A percentile compares a stretch with the other conserved stretches of the same genome.
Evolutionary conservation across 495 filamentous ascomycete genomes (phyloP).

Genomic region (Schizothecium vesticola): DNA sequence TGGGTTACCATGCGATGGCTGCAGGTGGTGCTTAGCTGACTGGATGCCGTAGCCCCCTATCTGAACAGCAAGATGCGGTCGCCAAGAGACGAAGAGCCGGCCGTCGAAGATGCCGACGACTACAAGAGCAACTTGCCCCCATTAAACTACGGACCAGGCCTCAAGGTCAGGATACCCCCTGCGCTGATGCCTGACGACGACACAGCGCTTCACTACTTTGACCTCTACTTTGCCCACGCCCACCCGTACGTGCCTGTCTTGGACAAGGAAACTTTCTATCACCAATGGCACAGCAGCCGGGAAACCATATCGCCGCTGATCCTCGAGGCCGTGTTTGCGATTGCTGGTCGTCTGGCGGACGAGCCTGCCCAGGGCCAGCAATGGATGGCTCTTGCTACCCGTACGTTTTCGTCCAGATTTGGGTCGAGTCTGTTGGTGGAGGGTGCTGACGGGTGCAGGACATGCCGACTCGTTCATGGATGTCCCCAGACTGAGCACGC

Average conservation of each 20-base stretch:
- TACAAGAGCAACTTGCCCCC: conserved; percentile 58
- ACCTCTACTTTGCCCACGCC: conserved; percentile 86
- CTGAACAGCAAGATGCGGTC: conserved; percentile 67
- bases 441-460: conserved; percentile 47
- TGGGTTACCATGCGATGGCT: conserved; percentile 41
- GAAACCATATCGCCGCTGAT: conserved; percentile 86
- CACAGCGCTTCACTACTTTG: conserved; percentile 78
- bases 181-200: conserved; percentile 91
- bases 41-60: conserved; percentile 61
- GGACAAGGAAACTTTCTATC: conserved; percentile 77
- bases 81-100: conserved; percentile 60
- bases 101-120: conserved; percentile 70
- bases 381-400: conserved; percentile 89
- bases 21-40: conserved; percentile 9
- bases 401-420: conserved; percentile 46
- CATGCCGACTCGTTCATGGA: conserved; percentile 97
- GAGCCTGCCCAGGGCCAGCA: conserved; percentile 80
- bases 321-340: conserved; percentile 93
- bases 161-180: conserved; percentile 81
- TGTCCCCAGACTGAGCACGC: conserved; percentile 84
- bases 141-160: conserved; percentile 58
- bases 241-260: conserved; percentile 96
- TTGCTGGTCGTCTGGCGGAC: conserved; percentile 74
- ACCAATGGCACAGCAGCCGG: conserved; percentile 85
- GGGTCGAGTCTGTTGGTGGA: background rate